Base-by-base conservation (phyloP, 2,329 filamentous ascomycete species). In the Exophiala oligosperma region DNA sequence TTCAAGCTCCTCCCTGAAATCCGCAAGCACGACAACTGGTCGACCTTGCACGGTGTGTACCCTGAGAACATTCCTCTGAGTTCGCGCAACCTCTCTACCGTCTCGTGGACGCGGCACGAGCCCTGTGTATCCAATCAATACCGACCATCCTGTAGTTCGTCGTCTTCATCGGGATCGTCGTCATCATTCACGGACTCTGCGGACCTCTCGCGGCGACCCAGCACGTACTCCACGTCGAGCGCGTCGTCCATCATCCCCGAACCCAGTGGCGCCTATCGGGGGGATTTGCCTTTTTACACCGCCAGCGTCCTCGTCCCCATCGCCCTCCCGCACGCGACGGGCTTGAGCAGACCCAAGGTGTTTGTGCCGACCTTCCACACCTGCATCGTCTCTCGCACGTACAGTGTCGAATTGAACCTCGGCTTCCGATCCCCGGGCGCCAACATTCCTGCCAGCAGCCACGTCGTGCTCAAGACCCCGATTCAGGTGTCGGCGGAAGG, bases 341-440 rank as follows among this genome's bases (percentile, higher is more conserved):
- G 55, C 23, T 48, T 23, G 28, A 59, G 28, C 28, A 43, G 57
- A 29, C 54, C 53, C 24, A 62, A 61, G 65, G 74, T 79, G 26
- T 88, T 88, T 69, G 74, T 88, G 21, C 88, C 87, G 1, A 87
- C 86, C 2, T 91, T 90, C 73, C 84, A 89, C 74, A 80, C 82
- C 40, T 91, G 87, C 70, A 79, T 90, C 53, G 74, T 85, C 46
- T 84, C 83, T n/a, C 79, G 88, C 52, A 74, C 79, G 17, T 90
- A 91, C 70, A 71, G 76, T 3, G 78, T 91, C 12, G 81, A 84
- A 53, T 72, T 90, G 56, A 75, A 77, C 12, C 71, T 90, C 23
- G 78, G 80, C 2, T 78, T 83, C 50, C 79, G 56, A 29, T 78
- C 79, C 0, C 77, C 80, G 0, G 76, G 76, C 21, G 71, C 77